A percentile compares a stretch with the other conserved stretches of the same genome.
Conservation (phyloP, 2,329 filamentous ascomycete species). For the Camptophora hylomeconis region DNA sequence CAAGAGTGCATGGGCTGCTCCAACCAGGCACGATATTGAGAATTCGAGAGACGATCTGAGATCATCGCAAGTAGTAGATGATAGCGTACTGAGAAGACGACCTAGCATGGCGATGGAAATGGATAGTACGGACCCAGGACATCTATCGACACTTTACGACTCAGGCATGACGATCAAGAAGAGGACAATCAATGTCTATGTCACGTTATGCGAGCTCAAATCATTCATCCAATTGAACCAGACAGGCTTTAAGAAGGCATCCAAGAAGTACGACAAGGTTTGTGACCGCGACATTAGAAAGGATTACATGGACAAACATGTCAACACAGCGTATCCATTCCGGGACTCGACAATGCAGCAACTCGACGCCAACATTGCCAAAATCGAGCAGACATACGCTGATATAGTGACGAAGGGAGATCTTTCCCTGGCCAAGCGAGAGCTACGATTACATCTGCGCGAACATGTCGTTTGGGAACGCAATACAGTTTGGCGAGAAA, state of each 20-base stretch:
- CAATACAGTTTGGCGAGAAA: constrained; percentile 97
- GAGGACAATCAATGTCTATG: constrained; percentile 73
- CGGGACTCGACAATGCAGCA: constrained; percentile 54
- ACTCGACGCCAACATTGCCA: constrained; percentile 57
- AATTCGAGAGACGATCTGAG: constrained; percentile 40
- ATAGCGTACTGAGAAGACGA: constrained; percentile 36
- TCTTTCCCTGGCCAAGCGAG: constrained; percentile 60
- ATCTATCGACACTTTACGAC: constrained; percentile 56
- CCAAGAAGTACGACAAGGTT: constrained; percentile 99
- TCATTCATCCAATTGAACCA: constrained; percentile 93
- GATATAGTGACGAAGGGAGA: constrained; percentile 74
- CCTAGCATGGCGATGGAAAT: constrained; percentile 40
- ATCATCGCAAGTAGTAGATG: too few relatives aligned
- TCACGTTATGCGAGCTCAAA: constrained; percentile 86
- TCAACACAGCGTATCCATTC: constrained; percentile 74
- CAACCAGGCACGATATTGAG: constrained; percentile 6
- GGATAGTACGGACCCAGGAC: constrained; percentile 69
- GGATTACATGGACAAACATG: constrained; percentile 59
- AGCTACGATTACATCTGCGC: constrained; percentile 76
- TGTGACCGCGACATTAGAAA: constrained; percentile 68
- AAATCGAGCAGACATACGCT: constrained; percentile 69
- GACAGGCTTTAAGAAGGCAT: constrained; percentile 88
- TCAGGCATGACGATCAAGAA: constrained; percentile 82
- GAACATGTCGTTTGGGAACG: constrained; percentile 98
- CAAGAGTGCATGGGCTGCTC: constrained; percentile 20